phyloP scores from a whole-genome alignment of 768 basidiomycete genomes.

The Cystofilobasidium bisporidii region DNA sequence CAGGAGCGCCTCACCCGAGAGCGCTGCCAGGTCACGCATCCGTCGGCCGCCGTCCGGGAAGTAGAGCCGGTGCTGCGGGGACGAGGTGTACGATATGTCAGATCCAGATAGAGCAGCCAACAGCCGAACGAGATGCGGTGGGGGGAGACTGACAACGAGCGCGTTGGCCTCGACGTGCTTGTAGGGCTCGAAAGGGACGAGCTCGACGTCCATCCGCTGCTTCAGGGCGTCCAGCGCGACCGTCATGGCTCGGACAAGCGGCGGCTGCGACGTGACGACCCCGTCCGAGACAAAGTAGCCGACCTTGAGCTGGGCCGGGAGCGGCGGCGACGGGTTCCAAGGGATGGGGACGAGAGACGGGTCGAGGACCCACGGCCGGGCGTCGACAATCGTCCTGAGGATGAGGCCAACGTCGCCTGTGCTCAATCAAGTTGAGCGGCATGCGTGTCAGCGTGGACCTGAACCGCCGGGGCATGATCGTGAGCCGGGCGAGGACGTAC shows the following conservation, averaged over 20 bases:
- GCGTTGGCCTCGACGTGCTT: background rate
- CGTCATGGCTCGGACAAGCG: background rate
- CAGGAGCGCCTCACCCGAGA: background rate
- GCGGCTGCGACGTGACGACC: background rate
- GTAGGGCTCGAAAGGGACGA: background rate
- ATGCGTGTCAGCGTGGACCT: background rate
- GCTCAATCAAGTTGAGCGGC: background rate
- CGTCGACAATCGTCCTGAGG: background rate
- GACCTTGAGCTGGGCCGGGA: background rate
- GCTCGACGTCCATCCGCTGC: background rate
- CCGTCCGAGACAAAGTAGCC: constrained; percentile 1
- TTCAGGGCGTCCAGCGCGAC: background rate
- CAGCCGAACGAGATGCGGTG: too few species aligned
- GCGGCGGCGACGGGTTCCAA: background rate
- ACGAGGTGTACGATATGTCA: background rate
- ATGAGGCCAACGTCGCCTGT: background rate
- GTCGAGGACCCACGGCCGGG: background rate
- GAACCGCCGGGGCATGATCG: background rate
- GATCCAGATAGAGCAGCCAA: too few species aligned
- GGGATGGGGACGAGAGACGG: background rate
- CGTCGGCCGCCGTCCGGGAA: background rate
- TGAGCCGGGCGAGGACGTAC: background rate
- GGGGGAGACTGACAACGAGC: background rate
- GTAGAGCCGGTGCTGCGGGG: background rate
- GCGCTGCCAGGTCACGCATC: background rate